Percentiles rank a stretch among this genome's conserved stretches.
phyloP scores from a whole-genome alignment of 352 stramenopile genomes.

The Phytophthora sansomeana region DNA sequence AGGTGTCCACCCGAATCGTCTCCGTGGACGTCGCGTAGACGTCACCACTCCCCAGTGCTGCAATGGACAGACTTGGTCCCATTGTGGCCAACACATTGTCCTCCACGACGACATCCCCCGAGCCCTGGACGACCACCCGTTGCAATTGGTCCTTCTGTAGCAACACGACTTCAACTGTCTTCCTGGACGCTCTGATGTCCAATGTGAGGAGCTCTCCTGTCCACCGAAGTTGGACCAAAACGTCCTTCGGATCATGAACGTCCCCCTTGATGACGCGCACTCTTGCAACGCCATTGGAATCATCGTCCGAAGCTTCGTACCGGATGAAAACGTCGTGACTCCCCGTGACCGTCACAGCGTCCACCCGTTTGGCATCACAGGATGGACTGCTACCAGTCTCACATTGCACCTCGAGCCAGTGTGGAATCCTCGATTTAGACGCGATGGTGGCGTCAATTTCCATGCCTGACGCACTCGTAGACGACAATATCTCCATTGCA shows the following conservation, averaged over 20 bases:
- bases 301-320: slow-evolving; percentile 15
- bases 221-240: slow-evolving; percentile 14
- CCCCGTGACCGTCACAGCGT: slow-evolving; percentile 20
- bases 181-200: slow-evolving; percentile 21
- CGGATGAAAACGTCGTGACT: slow-evolving; percentile 33
- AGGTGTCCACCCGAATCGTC: slow-evolving; percentile 21
- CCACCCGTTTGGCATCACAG: slow-evolving; percentile 28
- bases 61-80: slow-evolving; percentile 18
- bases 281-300: slow-evolving; percentile 7
- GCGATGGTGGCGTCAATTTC: slow-evolving; percentile 13
- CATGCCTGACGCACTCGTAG: slow-evolving; percentile 7
- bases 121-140: slow-evolving; percentile 23
- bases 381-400: slow-evolving; percentile 24
- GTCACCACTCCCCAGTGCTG: slow-evolving; percentile 25
- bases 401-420: slow-evolving; percentile 24
- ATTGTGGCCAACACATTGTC: slow-evolving; percentile 25
- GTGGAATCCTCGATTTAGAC: slow-evolving; percentile 23
- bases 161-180: slow-evolving; percentile 33
- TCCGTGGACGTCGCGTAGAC: slow-evolving; percentile 18
- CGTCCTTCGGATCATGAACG: slow-evolving; percentile 21
- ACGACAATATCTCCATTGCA: slow-evolving; percentile 16
- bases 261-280: slow-evolving; percentile 31
- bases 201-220: slow-evolving; percentile 28
- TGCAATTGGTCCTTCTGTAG: slow-evolving; percentile 27
- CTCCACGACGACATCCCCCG: slow-evolving; percentile 16